Percentiles rank a stretch among this genome's conserved stretches.
These are phyloP conservation scores for Thermomucor indicae-seudaticae DNA, from an alignment of 371 early-diverging fungal species.

Conservation along the genomic window DNA sequence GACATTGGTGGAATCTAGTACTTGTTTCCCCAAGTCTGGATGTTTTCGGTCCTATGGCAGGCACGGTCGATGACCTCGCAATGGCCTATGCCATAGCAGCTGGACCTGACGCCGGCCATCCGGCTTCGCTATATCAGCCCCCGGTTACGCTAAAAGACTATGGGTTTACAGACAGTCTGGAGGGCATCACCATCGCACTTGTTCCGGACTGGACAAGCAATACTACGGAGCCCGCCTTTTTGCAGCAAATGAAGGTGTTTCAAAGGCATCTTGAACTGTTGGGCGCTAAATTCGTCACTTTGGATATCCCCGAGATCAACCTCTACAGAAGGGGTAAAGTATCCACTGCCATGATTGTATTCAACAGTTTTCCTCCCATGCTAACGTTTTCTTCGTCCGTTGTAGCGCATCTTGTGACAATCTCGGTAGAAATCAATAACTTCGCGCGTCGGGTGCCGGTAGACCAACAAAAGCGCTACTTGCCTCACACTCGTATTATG, in stretches of 20 bases:
- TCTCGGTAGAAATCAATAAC: conserved; percentile 57
- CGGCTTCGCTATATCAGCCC: conserved; percentile 12
- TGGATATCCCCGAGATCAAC: conserved; percentile 65
- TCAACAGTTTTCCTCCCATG: neutral
- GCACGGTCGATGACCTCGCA: conserved; percentile 56
- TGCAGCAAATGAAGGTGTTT: conserved; percentile 34
- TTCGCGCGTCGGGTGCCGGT: conserved; percentile 29
- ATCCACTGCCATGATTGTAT: neutral
- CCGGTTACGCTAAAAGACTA: conserved; percentile 21
- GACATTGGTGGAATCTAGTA: too few relatives aligned
- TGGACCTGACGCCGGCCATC: conserved; percentile 42
- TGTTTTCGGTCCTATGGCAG: conserved; percentile 59
- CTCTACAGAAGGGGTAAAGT: conserved; percentile 27
- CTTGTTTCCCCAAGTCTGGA: conserved; percentile 47
- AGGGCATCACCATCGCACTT: conserved; percentile 25
- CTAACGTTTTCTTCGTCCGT: neutral
- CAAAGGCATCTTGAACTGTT: conserved; percentile 30
- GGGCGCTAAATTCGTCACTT: conserved; percentile 62
- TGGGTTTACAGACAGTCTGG: conserved; percentile 12
- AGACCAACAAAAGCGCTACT: conserved; percentile 1
- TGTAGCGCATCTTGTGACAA: conserved; percentile 62
- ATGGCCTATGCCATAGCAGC: conserved; percentile 57
- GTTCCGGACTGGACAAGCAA: conserved; percentile 18
- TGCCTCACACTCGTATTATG: conserved; percentile 25
- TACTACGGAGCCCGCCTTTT: conserved; percentile 32